These are phyloP conservation scores for Leptodontidium sp. DNA, from an alignment of 2,329 filamentous ascomycete genomes.

Conservation along the genomic window DNA sequence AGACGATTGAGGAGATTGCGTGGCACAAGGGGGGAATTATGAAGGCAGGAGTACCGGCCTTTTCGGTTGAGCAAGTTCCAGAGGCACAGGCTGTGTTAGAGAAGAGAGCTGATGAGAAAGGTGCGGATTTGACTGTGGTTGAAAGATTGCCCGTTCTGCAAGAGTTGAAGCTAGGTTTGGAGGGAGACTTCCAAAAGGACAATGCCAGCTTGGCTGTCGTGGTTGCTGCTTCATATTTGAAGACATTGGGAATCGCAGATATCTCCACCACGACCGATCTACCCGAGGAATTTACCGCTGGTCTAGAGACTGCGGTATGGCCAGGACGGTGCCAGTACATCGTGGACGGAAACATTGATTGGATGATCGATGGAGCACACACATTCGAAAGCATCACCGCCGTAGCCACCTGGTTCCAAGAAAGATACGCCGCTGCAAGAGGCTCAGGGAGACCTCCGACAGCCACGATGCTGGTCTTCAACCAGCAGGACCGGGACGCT, in stretches of 20 bases:
- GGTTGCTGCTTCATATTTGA: slow-evolving; percentile 61
- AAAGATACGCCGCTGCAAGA: slow-evolving; percentile 44
- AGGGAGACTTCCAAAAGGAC: slow-evolving; percentile 63
- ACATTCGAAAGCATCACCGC: slow-evolving; percentile 87
- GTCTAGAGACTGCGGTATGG: slow-evolving; percentile 77
- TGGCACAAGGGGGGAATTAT: slow-evolving; percentile 95
- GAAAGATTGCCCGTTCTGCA: slow-evolving; percentile 48
- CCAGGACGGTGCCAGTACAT: slow-evolving; percentile 78
- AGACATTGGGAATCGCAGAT: slow-evolving; percentile 47
- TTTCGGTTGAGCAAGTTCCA: slow-evolving; percentile 66
- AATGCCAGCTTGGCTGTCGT: slow-evolving; percentile 66
- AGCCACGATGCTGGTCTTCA: slow-evolving; percentile 76
- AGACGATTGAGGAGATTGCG: slow-evolving; percentile 81
- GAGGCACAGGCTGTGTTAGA: slow-evolving; percentile 66
- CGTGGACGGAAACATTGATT: slow-evolving; percentile 66
- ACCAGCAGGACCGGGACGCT: slow-evolving; percentile 88
- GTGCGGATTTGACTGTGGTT: slow-evolving; percentile 37
- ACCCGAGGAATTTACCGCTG: slow-evolving; percentile 70
- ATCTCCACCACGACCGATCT: slow-evolving; percentile 47
- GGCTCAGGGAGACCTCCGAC: slow-evolving; percentile 22
- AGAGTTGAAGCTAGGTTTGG: slow-evolving; percentile 54
- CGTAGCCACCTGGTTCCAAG: slow-evolving; percentile 81
- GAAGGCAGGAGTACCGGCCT: slow-evolving; percentile 70
- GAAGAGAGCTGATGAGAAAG: slow-evolving; percentile 59
- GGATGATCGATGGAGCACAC: slow-evolving; percentile 95